A percentile compares a stretch with the other conserved stretches of the same genome.
Evolutionary conservation across 75 land plant species (phyloP).

Genomic region (Cunninghamia lanceolata): DNA sequence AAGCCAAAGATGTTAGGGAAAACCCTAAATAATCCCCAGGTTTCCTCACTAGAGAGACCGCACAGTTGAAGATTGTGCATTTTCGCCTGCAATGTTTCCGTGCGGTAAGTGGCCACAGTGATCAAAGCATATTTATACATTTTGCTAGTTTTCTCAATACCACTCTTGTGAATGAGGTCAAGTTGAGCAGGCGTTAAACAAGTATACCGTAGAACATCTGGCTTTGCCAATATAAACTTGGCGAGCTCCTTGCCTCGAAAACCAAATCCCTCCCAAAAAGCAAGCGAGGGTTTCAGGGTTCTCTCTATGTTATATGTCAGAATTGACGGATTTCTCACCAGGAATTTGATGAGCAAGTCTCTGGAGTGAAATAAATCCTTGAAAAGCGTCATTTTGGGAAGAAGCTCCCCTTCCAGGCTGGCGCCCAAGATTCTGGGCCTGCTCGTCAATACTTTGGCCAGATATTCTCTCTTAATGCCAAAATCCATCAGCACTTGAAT

Average conservation of each 20-base stretch:
- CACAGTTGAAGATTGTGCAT: slow-evolving; percentile 32
- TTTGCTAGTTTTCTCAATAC: slow-evolving; percentile 9
- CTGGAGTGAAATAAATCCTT: slow-evolving; percentile 14
- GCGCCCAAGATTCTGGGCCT: neutral
- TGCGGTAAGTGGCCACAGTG: slow-evolving; percentile 26
- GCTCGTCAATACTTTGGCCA: neutral
- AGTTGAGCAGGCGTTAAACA: slow-evolving; percentile 23
- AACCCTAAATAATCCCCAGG: slow-evolving; percentile 16
- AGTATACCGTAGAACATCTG: slow-evolving; percentile 23
- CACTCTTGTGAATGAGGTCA: slow-evolving; percentile 20
- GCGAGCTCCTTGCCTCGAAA: slow-evolving; percentile 17
- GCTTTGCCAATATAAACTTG: slow-evolving; percentile 18
- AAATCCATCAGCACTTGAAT: neutral
- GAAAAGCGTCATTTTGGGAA: slow-evolving; percentile 1
- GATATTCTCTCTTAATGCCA: neutral
- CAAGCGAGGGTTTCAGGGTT: slow-evolving; percentile 19
- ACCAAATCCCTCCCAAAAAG: slow-evolving; percentile 27
- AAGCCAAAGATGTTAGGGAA: slow-evolving; percentile 27
- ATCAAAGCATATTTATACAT: slow-evolving; percentile 35
- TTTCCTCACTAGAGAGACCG: slow-evolving; percentile 29
- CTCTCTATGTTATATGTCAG: slow-evolving; percentile 31
- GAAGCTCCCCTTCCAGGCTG: neutral
- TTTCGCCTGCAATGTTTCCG: slow-evolving; percentile 34
- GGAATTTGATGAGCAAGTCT: slow-evolving; percentile 13
- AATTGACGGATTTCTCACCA: slow-evolving; percentile 34